Conservation (phyloP, 768 basidiomycete genomes). For the Russula brevipes region DNA sequence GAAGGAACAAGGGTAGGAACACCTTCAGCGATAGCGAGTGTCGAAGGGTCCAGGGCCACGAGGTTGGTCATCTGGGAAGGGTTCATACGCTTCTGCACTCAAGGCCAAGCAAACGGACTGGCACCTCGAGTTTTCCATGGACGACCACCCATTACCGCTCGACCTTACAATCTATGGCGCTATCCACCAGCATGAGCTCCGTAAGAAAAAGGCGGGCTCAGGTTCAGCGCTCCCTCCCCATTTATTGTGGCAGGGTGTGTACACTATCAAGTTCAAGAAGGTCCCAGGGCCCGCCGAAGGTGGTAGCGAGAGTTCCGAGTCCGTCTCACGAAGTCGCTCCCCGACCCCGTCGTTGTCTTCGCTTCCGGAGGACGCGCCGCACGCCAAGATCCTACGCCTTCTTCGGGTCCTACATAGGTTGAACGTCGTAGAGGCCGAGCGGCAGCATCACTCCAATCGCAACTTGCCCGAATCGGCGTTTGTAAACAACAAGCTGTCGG, state of each 20-base stretch:
- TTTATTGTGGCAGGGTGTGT: constrained; percentile 84
- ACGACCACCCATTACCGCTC: constrained; percentile 75
- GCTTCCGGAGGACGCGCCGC: constrained; percentile 75
- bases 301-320: constrained; percentile 43
- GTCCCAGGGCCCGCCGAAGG: constrained; percentile 64
- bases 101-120: constrained; percentile 92
- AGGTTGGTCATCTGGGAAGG: constrained; percentile 36
- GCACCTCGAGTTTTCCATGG: constrained; percentile 96
- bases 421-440: constrained; percentile 67
- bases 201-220: constrained; percentile 50
- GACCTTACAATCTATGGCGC: constrained; percentile 96
- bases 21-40: constrained; percentile 53
- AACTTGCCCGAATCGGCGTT: constrained; percentile 78
- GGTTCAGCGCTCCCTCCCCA: constrained; percentile 53
- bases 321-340: constrained; percentile 49
- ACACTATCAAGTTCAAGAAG: constrained; percentile 91
- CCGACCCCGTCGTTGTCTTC: constrained; percentile 68
- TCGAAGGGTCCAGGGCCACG: constrained; percentile 33
- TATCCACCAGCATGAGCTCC: constrained; percentile 84
- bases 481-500: constrained; percentile 95
- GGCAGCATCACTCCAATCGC: constrained; percentile 49
- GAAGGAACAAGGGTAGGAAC: constrained; percentile 94
- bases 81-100: constrained; percentile 92
- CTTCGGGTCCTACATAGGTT: constrained; percentile 82
- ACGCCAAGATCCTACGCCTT: constrained; percentile 86